Percentiles rank a stretch among this genome's conserved stretches.
Conservation (phyloP, 2,329 filamentous ascomycete genomes). For the Claviceps spartinae region DNA sequence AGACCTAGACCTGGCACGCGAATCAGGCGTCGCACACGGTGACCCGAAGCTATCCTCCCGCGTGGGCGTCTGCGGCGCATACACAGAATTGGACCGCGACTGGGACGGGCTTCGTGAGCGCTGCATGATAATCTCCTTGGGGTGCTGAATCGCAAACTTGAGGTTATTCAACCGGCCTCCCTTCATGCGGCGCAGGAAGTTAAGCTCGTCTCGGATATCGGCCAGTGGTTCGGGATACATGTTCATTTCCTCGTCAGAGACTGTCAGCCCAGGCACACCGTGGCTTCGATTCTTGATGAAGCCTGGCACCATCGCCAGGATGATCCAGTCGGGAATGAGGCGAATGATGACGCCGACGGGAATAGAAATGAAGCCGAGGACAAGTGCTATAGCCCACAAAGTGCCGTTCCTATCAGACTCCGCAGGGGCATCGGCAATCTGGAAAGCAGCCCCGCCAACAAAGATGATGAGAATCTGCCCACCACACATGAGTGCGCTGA, state of each 20-base stretch:
- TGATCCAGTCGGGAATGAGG: constrained; percentile 60
- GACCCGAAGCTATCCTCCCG: constrained; percentile 38
- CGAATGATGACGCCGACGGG: constrained; percentile 73
- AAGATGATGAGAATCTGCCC: constrained; percentile 85
- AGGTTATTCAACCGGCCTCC: constrained; percentile 72
- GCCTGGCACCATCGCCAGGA: constrained; percentile 39
- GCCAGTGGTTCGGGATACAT: constrained; percentile 58
- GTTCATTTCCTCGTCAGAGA: constrained; percentile 55
- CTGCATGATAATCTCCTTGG: constrained; percentile 53
- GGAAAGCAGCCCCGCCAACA: constrained; percentile 70
- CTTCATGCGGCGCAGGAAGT: constrained; percentile 67
- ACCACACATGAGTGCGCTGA: constrained; percentile 76
- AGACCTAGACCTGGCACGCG: constrained; percentile 52
- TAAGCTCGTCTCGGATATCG: constrained; percentile 68
- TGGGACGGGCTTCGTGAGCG: constrained; percentile 50
- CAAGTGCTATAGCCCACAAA: constrained; percentile 80
- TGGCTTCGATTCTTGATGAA: constrained; percentile 35
- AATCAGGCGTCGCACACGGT: constrained; percentile 41
- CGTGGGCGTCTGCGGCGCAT: constrained; percentile 48
- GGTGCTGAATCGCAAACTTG: constrained; percentile 64
- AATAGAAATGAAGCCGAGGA: constrained; percentile 73
- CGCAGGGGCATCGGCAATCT: constrained; percentile 37
- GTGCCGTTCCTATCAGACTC: constrained; percentile 37
- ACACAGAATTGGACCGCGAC: constrained; percentile 50
- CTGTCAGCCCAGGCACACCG: constrained; percentile 39